Evolutionary conservation across 371 early-diverging fungal genomes (phyloP).

Genomic region (Haplosporangium sp.): DNA sequence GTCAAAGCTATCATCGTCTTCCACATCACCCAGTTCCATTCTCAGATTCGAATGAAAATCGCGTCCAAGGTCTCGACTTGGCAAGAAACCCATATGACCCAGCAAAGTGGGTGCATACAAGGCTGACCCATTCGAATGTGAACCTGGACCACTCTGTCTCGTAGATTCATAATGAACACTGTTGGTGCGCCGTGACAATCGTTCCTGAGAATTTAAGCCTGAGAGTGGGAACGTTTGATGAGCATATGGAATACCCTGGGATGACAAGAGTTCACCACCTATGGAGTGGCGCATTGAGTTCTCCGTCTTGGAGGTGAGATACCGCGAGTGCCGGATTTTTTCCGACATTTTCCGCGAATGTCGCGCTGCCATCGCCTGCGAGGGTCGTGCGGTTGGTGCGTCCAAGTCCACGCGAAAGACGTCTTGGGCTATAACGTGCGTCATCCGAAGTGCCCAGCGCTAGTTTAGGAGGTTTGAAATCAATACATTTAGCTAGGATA

Average conservation of each 20-base stretch:
- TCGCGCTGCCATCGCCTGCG: constrained; percentile 16
- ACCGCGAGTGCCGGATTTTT: constrained; percentile 42
- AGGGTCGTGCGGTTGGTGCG: constrained; percentile 9
- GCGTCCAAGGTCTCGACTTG: constrained; percentile 23
- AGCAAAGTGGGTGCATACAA: constrained; percentile 35
- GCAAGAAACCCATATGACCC: constrained; percentile 45
- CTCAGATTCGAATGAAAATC: constrained; percentile 26
- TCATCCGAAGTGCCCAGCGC: constrained; percentile 40
- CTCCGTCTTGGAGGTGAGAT: constrained; percentile 26
- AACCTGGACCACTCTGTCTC: constrained; percentile 18
- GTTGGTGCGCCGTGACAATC: constrained; percentile 42
- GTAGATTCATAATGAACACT: constrained; percentile 48
- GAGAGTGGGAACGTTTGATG: constrained; percentile 32
- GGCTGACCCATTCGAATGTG: constrained; percentile 16
- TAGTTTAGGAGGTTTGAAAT: not conserved
- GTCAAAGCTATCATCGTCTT: constrained; percentile 48
- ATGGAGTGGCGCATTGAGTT: constrained; percentile 53
- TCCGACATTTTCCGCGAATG: constrained; percentile 50
- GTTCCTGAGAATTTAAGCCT: constrained; percentile 7
- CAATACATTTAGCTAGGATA: not conserved
- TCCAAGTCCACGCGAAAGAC: constrained; percentile 50
- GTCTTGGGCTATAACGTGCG: constrained; percentile 32
- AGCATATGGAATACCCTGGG: constrained; percentile 26
- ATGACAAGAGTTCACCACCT: constrained; percentile 43
- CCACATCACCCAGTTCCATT: constrained; percentile 39